phyloP scores from a whole-genome alignment of 2,329 filamentous ascomycete genomes.

The Ophiostoma sp. region DNA sequence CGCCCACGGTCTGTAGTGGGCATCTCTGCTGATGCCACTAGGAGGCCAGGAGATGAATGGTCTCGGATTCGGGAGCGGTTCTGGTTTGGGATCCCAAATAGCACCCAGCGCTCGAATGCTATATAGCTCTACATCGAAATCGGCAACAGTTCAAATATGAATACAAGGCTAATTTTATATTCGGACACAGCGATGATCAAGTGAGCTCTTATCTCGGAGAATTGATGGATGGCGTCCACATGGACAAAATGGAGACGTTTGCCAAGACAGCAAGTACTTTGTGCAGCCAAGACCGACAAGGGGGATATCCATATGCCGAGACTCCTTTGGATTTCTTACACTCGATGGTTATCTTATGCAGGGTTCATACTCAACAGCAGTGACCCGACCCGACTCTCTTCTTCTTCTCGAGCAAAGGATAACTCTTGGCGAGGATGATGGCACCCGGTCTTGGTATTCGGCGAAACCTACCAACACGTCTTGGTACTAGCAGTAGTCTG shows the following conservation, averaged over 20 bases:
- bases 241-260: not conserved
- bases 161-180: not conserved
- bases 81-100: not conserved
- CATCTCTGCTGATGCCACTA: not conserved
- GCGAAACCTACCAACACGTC: not conserved
- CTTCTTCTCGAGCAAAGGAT: not conserved
- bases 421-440: not conserved
- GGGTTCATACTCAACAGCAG: not conserved
- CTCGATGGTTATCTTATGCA: not conserved
- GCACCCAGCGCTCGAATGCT: not conserved
- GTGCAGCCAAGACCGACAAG: not conserved
- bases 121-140: not conserved
- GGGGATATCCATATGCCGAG: not conserved
- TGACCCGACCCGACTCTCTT: not conserved
- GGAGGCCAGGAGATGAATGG: not conserved
- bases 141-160: not conserved
- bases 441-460: not conserved
- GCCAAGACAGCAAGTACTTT: not conserved
- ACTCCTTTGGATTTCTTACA: not conserved
- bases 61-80: not conserved
- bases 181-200: not conserved
- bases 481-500: not conserved
- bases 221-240: not conserved
- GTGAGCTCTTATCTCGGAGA: not conserved
- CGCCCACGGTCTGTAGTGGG: not conserved